These are phyloP conservation scores for Xylaria flabelliformis DNA, from an alignment of 495 filamentous ascomycete species.

Conservation along the genomic window DNA sequence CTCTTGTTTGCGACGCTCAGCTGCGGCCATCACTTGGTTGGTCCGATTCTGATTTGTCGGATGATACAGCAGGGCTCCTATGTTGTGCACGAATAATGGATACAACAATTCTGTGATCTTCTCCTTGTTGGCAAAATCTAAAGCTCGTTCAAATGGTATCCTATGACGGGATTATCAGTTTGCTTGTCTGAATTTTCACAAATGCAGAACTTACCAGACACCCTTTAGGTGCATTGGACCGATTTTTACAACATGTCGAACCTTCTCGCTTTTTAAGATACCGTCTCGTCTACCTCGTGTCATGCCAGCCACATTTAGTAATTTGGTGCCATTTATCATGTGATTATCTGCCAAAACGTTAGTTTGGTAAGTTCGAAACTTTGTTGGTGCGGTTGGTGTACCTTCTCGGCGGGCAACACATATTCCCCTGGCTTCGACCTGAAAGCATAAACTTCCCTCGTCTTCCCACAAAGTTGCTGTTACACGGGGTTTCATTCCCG, in stretches of 20 bases:
- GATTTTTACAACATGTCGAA: conserved; percentile 96
- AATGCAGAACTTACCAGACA: conserved; percentile 77
- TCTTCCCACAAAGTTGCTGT: conserved; percentile 99
- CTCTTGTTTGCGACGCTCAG: conserved; percentile 74
- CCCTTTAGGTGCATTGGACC: conserved; percentile 99
- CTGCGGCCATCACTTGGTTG: conserved; percentile 86
- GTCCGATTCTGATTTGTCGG: conserved; percentile 85
- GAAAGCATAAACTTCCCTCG: conserved; percentile 96
- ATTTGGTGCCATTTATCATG: conserved; percentile 98
- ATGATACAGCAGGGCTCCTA: conserved; percentile 91
- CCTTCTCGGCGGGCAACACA: conserved; percentile 95
- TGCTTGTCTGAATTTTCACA: conserved; percentile 7
- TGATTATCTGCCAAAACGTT: conserved; percentile 76
- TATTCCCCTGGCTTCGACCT: conserved; percentile 94
- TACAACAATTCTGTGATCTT: conserved; percentile 97
- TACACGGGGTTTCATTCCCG: conserved; percentile 98
- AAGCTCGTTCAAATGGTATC: conserved; percentile 95
- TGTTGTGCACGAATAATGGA: conserved; percentile 97
- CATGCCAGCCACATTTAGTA: conserved; percentile 98
- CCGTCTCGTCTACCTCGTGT: conserved; percentile 94
- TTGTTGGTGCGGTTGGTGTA: conserved; percentile 43
- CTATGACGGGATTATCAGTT: conserved; percentile 51
- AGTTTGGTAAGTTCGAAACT: neutral
- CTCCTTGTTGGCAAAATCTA: conserved; percentile 99
- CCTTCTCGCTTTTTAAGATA: conserved; percentile 97